Evolutionary conservation across 2,329 filamentous ascomycete species (phyloP), one percentile per base, ranked within the genome.

Genomic region (Berkeleyomyces basicola): DNA sequence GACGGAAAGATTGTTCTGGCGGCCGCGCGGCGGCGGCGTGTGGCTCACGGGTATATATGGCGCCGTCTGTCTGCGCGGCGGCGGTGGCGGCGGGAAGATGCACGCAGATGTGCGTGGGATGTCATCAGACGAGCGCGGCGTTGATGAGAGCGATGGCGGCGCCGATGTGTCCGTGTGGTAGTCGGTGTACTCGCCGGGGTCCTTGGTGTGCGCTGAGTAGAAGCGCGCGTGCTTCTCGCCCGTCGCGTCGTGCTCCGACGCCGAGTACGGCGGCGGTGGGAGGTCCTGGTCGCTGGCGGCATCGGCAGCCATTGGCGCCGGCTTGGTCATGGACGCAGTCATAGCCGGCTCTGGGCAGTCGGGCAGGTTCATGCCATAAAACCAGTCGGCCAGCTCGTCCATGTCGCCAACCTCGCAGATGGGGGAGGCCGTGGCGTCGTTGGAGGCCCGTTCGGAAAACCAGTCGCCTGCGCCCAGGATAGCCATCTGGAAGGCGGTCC

Each of bases 401-500:
- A 71, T 69, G 63, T 81, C 78, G 62, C 79, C 78, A 4, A 74
- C 74, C 49, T 78, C 73, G 7, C 67, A 68, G 9, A 67, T 70
- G 4, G 70, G 72, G 10, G 74, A 61, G 6, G 23, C 14, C 40
- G 14, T 74, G 67, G 76, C 74, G 31, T 59, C 58, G 14, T 44
- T 60, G 58, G 74, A 43, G 16, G 71, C 16, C 72, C 71, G 59
- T 78, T 79, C 16, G 72, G 76, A 73, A 53, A 79, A 73, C 66
- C 81, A 79, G 39, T 78, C 79, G 1, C 79, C 78, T 4, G 79
- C 80, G 49, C 82, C 81, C 0, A 80, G 72, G 59, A 84, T 83
- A 14, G 82, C 82, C 77, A 84, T 83, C 70, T 85, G 82, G 68
- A 84, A 85, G 3, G 82, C 81, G 4, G 79, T 82, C 82, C 82